Evolutionary conservation across 164 flowering plant species (phyloP).

Genomic region (Echeveria elegans): DNA sequence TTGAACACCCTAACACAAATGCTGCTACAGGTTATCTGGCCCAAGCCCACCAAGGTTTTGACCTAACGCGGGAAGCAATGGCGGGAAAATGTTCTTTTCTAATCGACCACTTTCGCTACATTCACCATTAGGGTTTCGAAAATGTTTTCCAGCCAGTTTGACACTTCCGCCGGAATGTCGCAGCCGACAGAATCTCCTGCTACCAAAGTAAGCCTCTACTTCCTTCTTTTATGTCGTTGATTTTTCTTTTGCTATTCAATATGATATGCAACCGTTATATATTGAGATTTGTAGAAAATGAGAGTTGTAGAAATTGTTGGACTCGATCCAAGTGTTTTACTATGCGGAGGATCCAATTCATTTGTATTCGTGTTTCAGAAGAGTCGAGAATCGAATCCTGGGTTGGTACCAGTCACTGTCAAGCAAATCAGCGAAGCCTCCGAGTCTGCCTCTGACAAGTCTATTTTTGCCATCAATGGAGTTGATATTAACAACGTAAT

Average conservation of each 20-base stretch:
- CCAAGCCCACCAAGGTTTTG: too few relatives aligned
- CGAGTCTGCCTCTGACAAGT: slow-evolving; percentile 46
- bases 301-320: background rate
- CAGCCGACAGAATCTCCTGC: slow-evolving; percentile 24
- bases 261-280: too few relatives aligned
- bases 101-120: background rate
- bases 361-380: background rate
- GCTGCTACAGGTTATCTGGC: too few relatives aligned
- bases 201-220: slow-evolving; percentile 19
- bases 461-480: slow-evolving; percentile 39
- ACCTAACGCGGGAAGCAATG: slow-evolving; percentile 9
- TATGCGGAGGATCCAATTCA: too few relatives aligned
- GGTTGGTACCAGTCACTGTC: slow-evolving; percentile 49
- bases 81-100: slow-evolving; percentile 18
- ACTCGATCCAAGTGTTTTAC: too few relatives aligned
- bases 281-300: too few relatives aligned
- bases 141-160: slow-evolving; percentile 37
- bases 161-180: slow-evolving; percentile 25
- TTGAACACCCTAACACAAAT: too few relatives aligned
- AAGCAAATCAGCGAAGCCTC: slow-evolving; percentile 61
- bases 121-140: slow-evolving; percentile 10
- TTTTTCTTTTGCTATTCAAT: background rate
- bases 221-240: background rate
- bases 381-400: slow-evolving; percentile 38
- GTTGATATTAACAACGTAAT: slow-evolving; percentile 46